Base-by-base conservation (phyloP, 495 filamentous ascomycete species). In the Talaromyces ruber region DNA sequence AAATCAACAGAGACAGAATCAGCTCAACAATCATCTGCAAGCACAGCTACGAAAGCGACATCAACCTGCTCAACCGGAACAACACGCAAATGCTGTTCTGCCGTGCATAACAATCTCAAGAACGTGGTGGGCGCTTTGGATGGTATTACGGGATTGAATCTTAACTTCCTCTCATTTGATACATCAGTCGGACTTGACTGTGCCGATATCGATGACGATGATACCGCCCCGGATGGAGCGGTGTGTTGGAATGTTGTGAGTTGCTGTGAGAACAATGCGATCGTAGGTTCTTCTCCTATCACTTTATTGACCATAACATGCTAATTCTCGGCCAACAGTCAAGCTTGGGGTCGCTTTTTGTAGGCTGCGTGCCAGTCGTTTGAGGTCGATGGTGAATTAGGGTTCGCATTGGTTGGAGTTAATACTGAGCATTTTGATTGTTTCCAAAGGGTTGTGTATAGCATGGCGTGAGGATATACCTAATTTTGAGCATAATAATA, bases 191-290 rank as follows among this genome's bases (percentile, higher is more conserved):
- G 54, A 11, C 29, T 57, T 3, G 14, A 57, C 21, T 57, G 54
- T 34, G 29, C 29, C 3, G 54, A 57, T 57, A 57, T 57, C 29
- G 28, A 57, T 22, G 54, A 57, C 26, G 21, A 57, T 25, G 29
- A 57, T 34, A 30, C 14, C 28, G 16, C 26, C 4, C 16, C 3
- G 5, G 54, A 30, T 57, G 54, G 54, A 16, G 26, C 26, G 11
- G 26, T 30, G 16, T 57, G 54, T 22, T 57, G 54, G 54, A 29
- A 57, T 34, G 54, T 57, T 24, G 54, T 57, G 18, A 57, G 54
- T 57, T 57, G 54, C 34, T 57, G 54, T 25, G 54, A 57, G 11
- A 57, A 16, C 2, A 30, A 34, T 29, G 26, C 26, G 0, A 16
- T 57, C 14, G 54, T 57, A 21, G 34, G 54, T 34, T 12, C 22